Base-by-base conservation (phyloP, 495 filamentous ascomycete genomes). In the Alectoria sarmentosa region DNA sequence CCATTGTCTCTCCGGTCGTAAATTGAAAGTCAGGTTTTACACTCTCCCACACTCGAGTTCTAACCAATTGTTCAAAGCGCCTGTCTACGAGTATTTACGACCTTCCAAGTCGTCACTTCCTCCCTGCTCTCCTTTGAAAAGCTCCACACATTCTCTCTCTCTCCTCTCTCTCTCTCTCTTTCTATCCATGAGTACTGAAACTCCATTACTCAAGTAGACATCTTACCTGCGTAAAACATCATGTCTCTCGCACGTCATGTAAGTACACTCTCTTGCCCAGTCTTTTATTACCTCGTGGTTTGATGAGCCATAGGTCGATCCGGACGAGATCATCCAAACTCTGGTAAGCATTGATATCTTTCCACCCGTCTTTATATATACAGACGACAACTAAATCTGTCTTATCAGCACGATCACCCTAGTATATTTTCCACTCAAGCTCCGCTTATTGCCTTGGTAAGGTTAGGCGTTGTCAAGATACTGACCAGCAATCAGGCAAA, bases 251-350 rank as follows among this genome's bases (percentile, higher is more conserved):
- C 76, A 65, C 70, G 74, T 60, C 76, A 78, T 64, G 76, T 78
- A 67, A 68, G 71, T 68, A 17, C n/a, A 2, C 26, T 41, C 6
- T 30, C n/a, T 32, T 0, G 44, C 0, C 30, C 11, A 39, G 9
- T n/a, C 0, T 26, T 8, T 15, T 56, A 1, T 52, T 4, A 1
- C 46, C 38, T 13, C 0, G 5, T 54, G 28, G 4, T 32, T 28
- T 54, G 0, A 54, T 32, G 2, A 54, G 49, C 28, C 49, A 17
- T 32, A 86, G 83, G 75, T 89, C 67, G 77, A 88, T 65, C 83
- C 86, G 0, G 85, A 88, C 61, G 78, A 86, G 64, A 77, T 89
- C 61, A 76, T 89, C 56, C 67, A 77, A 32, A 75, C 73, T 30
- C 76, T 89, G 14, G 49, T 54, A 54, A 32, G 49, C 49, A 30